Percentiles rank a stretch among this genome's conserved stretches.
These are phyloP conservation scores for Monosporascus sp. DNA, from an alignment of 2,329 filamentous ascomycete species.

Conservation along the genomic window DNA sequence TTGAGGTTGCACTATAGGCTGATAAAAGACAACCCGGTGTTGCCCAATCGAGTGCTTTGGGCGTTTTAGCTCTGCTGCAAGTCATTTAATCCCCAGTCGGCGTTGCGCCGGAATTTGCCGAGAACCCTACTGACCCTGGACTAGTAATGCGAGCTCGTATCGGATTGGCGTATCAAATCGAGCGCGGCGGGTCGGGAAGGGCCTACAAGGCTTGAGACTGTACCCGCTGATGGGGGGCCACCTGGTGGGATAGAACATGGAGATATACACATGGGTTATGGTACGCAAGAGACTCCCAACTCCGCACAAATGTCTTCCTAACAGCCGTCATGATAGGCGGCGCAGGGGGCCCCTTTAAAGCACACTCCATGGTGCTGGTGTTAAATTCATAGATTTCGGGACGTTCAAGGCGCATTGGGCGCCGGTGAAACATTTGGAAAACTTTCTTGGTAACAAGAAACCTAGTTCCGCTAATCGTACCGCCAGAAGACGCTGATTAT, in stretches of 20 bases:
- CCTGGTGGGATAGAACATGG: conserved; percentile 6
- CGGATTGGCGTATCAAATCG: conserved; percentile 4
- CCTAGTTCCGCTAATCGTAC: too few relatives aligned
- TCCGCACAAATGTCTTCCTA: not conserved
- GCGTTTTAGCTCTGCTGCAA: conserved; percentile 7
- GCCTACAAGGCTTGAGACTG: conserved; percentile 4
- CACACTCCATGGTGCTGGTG: conserved; percentile 5
- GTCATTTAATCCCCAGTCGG: not conserved
- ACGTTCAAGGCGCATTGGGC: not conserved
- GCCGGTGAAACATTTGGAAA: conserved; percentile 1
- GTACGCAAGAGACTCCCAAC: not conserved
- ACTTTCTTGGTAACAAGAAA: conserved; percentile 2
- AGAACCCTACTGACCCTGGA: too few relatives aligned
- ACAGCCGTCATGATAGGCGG: conserved; percentile 6
- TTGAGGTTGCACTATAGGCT: not conserved
- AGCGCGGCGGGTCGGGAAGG: not conserved
- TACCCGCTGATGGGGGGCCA: conserved; percentile 3
- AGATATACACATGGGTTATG: conserved; percentile 4
- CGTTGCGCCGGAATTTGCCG: too few relatives aligned
- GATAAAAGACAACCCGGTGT: not conserved
- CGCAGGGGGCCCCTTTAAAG: not conserved
- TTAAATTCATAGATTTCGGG: conserved; percentile 12
- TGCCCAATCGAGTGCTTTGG: conserved; percentile 10
- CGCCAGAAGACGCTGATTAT: too few relatives aligned
- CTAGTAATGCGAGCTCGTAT: conserved; percentile 10